Base-by-base conservation (phyloP, 352 stramenopile species). In the Phytopythium delawarense region DNA sequence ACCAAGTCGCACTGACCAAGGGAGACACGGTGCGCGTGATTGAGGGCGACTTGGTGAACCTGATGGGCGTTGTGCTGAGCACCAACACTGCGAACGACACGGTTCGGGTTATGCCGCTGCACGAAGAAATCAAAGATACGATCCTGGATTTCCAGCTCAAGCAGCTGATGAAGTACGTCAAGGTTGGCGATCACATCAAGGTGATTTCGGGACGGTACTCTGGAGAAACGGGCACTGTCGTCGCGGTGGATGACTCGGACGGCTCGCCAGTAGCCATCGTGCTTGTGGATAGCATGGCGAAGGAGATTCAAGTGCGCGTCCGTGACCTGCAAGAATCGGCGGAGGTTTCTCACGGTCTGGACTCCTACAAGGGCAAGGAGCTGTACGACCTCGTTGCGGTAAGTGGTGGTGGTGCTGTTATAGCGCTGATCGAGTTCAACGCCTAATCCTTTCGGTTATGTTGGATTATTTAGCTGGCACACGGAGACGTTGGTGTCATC, bases 161-260 rank as follows among this genome's bases (percentile, higher is more conserved):
- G 62, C 87, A 96, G 61, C 61, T 96, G 54, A 93, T 96, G 79
- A 96, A 96, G 64, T 94, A 92, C 57, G 87, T 96, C 61, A 96
- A 96, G 60, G 85, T 96, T n/a, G 89, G 89, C 45, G 89, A 96
- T 63, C 88, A 96, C 62, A 95, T 97, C 66, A 97, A 97, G 72
- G 89, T 97, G 23, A 79, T 97, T 4, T 96, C 86, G 32, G 89
- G 89, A 6, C 82, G 87, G 42, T 96, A 96, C 70, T 95, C 87
- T 7, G 89, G 89, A 23, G 89, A 96, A 66, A 97, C 89, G 2
- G 89, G 89, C 54, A 96, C 87, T 8, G 88, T 97, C 56, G 89
- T 97, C 21, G 87, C 87, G 37, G 83, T 97, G 20, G 87, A 96
- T 49, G 87, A 96, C 25, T 86, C 76, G 16, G 83, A 93, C 52